Percentiles rank a stretch among this genome's conserved stretches.
Evolutionary conservation across 306 rosid genomes (phyloP).

Genomic region (Fragaria iinumae): DNA sequence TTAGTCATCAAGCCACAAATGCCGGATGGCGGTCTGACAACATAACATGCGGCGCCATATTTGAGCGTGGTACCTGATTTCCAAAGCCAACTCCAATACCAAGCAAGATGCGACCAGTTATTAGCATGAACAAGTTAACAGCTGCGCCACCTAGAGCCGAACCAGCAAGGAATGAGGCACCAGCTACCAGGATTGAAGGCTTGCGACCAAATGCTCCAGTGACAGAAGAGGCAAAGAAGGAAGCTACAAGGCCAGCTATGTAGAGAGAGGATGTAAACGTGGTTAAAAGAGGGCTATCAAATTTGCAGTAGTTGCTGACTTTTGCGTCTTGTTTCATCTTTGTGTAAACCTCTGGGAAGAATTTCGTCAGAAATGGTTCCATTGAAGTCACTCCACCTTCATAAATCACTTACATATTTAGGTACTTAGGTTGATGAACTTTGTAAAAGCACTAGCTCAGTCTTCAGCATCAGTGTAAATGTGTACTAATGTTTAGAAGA

Average conservation of each 20-base stretch:
- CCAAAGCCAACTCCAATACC: constrained; percentile 83
- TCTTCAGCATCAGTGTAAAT: not conserved
- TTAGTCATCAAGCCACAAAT: not conserved
- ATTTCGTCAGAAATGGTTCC: constrained; percentile 67
- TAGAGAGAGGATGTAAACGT: constrained; percentile 77
- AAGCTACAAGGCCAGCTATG: constrained; percentile 65
- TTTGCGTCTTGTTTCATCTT: constrained; percentile 47
- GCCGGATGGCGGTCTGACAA: not conserved
- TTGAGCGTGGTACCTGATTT: constrained; percentile 48
- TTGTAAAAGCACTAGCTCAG: not conserved
- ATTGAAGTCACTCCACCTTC: constrained; percentile 73
- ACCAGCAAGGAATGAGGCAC: constrained; percentile 62
- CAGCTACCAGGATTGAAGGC: constrained; percentile 60
- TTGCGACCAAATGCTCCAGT: constrained; percentile 62
- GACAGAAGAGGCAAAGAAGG: constrained; percentile 55
- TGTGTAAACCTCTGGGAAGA: constrained; percentile 53
- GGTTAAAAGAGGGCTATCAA: constrained; percentile 60
- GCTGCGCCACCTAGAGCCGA: constrained; percentile 67
- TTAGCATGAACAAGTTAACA: constrained; percentile 59
- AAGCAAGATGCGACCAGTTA: constrained; percentile 59
- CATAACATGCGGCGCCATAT: not conserved
- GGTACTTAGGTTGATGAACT: not conserved
- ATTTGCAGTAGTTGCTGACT: constrained; percentile 68
- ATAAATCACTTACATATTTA: not conserved
- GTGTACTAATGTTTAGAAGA: not conserved